Base-by-base conservation (phyloP, 805 yeast species). In the Ogataea degrootiae region DNA sequence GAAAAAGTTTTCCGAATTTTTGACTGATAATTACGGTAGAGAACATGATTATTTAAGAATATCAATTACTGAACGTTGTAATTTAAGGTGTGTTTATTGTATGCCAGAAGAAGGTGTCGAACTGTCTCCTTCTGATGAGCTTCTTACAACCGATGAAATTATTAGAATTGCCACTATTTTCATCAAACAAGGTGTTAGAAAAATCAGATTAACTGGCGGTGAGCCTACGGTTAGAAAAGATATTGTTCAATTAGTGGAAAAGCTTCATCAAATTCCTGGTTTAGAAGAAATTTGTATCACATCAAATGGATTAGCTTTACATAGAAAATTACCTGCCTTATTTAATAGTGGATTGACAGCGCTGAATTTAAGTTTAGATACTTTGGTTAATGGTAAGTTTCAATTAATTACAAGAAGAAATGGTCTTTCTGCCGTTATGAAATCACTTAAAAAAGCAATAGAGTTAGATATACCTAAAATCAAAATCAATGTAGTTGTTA, bases 81-180 rank as follows among this genome's bases (percentile, higher is more conserved):
- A 76, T 52, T 55, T 76, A 19, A 51, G 72, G 23, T 73, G 77
- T 48, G 60, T 69, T 16, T 77, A 77, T 53, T 77, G 82, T 52
- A 77, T 77, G 82, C 82, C 82, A 0, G 79, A 75, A 46, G 78
- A 77, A 44, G 82, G 82, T 5, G 70, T 77, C 2, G 73, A 70
- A n/a, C 56, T 77, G 23, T 69, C 76, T 21, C 77, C 79, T 6
- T 56, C 62, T 3, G 68, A 66, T 4, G 53, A 70, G 11, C 59
- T 76, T 16, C 54, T 77, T 39, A 63, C 74, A 7, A 67, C 73
- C 0, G 68, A 66, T 34, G 82, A 77, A 54, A 76, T 77, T 39
- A 53, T 73, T 9, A 51, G 63, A 34, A 51, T 77, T 5, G 76
- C 80, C 1, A 37, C 53, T 36, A 52, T 75, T 3, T 77, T 77